Percentiles rank a stretch among this genome's conserved stretches.
Evolutionary conservation across 345 rosid species (phyloP).

Genomic region (Gossypium rotundifolium): DNA sequence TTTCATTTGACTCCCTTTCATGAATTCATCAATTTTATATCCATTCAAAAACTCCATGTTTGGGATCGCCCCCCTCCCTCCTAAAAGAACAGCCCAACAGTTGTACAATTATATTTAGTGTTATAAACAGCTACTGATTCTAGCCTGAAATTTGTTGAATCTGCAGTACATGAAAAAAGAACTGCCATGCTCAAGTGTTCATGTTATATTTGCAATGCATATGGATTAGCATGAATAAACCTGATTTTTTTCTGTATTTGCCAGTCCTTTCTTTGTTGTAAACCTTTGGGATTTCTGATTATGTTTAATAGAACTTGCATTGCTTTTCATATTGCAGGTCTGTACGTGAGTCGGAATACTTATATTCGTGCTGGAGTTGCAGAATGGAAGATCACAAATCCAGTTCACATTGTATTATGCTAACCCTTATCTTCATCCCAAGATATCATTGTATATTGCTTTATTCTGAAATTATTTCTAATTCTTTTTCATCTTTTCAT

Average conservation of each 20-base stretch:
- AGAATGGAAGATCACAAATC: slow-evolving; percentile 86
- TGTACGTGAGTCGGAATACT: slow-evolving; percentile 92
- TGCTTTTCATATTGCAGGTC: slow-evolving; percentile 42
- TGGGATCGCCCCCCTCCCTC: neutral
- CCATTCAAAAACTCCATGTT: neutral
- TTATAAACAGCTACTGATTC: neutral
- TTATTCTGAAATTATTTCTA: neutral
- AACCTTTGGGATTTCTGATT: neutral
- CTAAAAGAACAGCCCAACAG: neutral
- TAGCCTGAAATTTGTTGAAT: neutral
- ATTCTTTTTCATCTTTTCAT: neutral
- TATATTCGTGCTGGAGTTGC: slow-evolving; percentile 83
- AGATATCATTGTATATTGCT: neutral
- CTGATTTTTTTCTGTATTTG: neutral
- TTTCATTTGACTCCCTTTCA: neutral
- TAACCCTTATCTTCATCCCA: slow-evolving; percentile 4
- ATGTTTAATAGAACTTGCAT: slow-evolving; percentile 10
- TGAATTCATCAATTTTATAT: neutral
- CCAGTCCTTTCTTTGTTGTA: neutral
- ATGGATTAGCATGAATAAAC: neutral
- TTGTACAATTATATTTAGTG: neutral
- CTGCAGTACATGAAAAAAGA: neutral
- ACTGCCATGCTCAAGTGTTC: neutral
- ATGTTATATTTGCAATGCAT: neutral
- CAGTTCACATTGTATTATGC: slow-evolving; percentile 81